Base-by-base conservation (phyloP, 2,329 filamentous ascomycete species). In the Juglanconis juglandina region DNA sequence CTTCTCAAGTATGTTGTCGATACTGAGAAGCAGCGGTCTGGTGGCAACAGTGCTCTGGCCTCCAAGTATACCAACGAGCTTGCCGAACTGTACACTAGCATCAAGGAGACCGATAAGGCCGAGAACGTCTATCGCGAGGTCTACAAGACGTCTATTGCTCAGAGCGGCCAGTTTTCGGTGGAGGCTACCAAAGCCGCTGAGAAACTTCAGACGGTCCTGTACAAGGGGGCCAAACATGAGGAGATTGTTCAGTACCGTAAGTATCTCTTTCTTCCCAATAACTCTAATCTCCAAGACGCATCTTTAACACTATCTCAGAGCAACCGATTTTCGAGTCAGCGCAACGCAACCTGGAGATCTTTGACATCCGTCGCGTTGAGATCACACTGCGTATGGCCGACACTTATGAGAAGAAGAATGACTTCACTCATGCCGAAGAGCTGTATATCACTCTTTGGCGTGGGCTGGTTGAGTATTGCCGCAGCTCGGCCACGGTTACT, bases 391-490 rank as follows among this genome's bases (percentile, higher is more conserved):
- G 58, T 30, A 63, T 63, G 61, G 61, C 61, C 3, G 58, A 60
- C 14, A 63, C 61, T 39, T 63, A 61, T 24, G 61, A 63, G 58
- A 60, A 61, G 58, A 63, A 61, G 63, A 63, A 63, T 42, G 60
- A 67, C 39, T 58, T 57, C 24, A 55, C 62, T 24, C 60, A 59
- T 32, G 64, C 65, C 33, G 66, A 67, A 56, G 65, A 67, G 58
- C 58, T 64, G 13, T 67, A 66, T 55, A 62, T 67, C 49, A 63
- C 62, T 14, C 57, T 66, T n/a, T 67, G 66, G 66, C 62, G 64
- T 30, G 58, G 64, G 11, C 56, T 68, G 54, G 62, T 64, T 10
- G 58, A 62, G 34, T 62, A 66, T 58, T 66, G 60, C 59, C 64
- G 65, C 37, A 63, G 56, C 59, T 54, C 56, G 24, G 56, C 46